Evolutionary conservation across 352 stramenopile species (phyloP), one percentile per base, ranked within the genome.

Genomic region (Pythium chondricola): DNA sequence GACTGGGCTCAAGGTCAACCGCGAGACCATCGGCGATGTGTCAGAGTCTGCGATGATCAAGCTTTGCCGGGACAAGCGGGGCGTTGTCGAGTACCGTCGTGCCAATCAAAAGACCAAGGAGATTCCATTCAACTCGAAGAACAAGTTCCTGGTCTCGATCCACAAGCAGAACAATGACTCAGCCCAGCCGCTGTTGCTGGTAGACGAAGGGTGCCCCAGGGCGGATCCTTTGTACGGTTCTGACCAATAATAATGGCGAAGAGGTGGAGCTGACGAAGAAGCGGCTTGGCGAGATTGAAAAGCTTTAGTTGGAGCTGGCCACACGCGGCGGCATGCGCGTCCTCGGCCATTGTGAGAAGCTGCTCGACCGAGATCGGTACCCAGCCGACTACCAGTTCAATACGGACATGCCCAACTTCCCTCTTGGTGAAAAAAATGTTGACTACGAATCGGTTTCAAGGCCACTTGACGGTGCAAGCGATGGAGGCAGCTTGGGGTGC

Each of bases 141-240:
- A 74, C 61, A 74, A 74, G 46, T 74, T 60, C 40, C 65, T 70
- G 46, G 27, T 74, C 13, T 67, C 58, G 20, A 69, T 72, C 48
- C 57, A 70, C 42, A 53, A 65, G 49, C 61, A 68, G 51, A 29
- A 74, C 24, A 67, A 65, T 46, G 57, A 61, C 47, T 48, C 50
- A 20, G 20, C 44, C 17, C 20, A 52, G 26, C 44, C 58, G 13
- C 14, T 60, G 6, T 26, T 67, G 13, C 16, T 71, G 9, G 54
- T 94, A n/a, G 38, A 88, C 97, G 59, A 98, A 98, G 69, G 91
- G 91, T 54, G 91, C 88, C 6, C 90, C 89, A 17, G 88, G 97
- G 59, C 70, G 75, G 20, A 88, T 98, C 58, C 56, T 96, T 22
- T 50, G 66, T 17, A 70, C 73, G 13, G 61, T 82, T 30, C 58